phyloP scores from a whole-genome alignment of 2,329 filamentous ascomycete species.

The Mariannaea sp. region DNA sequence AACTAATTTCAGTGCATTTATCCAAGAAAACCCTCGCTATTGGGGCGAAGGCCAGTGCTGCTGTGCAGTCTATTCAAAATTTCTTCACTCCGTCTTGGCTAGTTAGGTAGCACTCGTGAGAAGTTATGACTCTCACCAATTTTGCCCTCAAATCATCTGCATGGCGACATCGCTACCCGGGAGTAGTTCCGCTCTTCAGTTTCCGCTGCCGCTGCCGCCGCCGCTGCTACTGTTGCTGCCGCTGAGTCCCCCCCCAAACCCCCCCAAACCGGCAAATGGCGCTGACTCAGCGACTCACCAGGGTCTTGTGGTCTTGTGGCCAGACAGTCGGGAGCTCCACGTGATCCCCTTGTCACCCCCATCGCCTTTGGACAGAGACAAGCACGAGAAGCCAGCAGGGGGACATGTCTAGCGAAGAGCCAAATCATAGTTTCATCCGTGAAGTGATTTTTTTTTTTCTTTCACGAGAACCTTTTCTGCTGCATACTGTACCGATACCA shows the following conservation, averaged over 20 bases:
- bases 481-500: no score
- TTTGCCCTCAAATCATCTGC: no score
- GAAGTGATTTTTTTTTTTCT: neutral
- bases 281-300: neutral
- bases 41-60: neutral
- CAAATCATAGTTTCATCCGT: neutral
- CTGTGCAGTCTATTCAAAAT: neutral
- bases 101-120: no score
- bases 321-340: constrained; percentile 1
- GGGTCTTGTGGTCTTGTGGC: no score
- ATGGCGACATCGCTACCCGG: no score
- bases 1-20: neutral
- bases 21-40: neutral
- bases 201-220: neutral
- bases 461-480: constrained; percentile 20
- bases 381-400: constrained; percentile 4
- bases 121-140: no score
- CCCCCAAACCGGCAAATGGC: neutral
- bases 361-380: constrained; percentile 3
- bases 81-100: no score
- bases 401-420: constrained; percentile 1
- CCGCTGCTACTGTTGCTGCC: neutral
- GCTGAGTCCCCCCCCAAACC: neutral
- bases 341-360: constrained; percentile 13
- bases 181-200: no score